Evolutionary conservation across 2,329 filamentous ascomycete genomes (phyloP).

Genomic region (Coniochaeta hoffmannii): DNA sequence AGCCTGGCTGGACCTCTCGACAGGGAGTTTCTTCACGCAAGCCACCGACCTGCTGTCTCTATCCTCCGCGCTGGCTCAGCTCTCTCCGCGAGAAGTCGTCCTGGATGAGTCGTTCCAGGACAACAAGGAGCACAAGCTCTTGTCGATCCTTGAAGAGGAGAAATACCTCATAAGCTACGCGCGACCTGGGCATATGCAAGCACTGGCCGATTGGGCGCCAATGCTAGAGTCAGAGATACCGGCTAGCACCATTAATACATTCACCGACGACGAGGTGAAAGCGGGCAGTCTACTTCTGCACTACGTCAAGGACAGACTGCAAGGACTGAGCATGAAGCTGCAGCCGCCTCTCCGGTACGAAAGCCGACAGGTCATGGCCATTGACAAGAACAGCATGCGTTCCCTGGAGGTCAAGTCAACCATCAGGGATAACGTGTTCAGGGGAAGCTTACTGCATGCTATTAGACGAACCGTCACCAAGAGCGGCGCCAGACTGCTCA

Average conservation of each 20-base stretch:
- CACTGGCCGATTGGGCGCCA: conserved; percentile 59
- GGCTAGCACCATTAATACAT: conserved; percentile 40
- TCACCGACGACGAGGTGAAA: conserved; percentile 61
- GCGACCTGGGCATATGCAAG: conserved; percentile 33
- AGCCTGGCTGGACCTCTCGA: conserved; percentile 92
- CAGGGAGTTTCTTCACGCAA: conserved; percentile 89
- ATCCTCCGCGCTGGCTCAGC: conserved; percentile 73
- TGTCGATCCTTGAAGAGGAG: conserved; percentile 65
- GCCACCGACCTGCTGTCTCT: conserved; percentile 61
- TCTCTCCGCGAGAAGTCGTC: conserved; percentile 79
- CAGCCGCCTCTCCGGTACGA: conserved; percentile 74
- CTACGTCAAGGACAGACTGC: conserved; percentile 74
- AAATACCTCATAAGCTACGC: conserved; percentile 71
- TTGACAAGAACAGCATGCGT: conserved; percentile 86
- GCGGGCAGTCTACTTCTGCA: conserved; percentile 77
- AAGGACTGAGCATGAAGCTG: conserved; percentile 70
- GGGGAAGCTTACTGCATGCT: conserved; percentile 85
- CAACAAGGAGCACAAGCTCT: conserved; percentile 52
- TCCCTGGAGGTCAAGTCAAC: conserved; percentile 86
- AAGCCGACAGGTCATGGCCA: conserved; percentile 71
- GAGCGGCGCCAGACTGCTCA: conserved; percentile 77
- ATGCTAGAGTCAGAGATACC: conserved; percentile 72
- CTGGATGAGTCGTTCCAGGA: conserved; percentile 58
- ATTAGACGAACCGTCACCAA: conserved; percentile 85
- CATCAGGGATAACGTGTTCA: conserved; percentile 67